Base-by-base conservation (phyloP, 2,329 filamentous ascomycete genomes). In the Colletotrichum nymphaeae region DNA sequence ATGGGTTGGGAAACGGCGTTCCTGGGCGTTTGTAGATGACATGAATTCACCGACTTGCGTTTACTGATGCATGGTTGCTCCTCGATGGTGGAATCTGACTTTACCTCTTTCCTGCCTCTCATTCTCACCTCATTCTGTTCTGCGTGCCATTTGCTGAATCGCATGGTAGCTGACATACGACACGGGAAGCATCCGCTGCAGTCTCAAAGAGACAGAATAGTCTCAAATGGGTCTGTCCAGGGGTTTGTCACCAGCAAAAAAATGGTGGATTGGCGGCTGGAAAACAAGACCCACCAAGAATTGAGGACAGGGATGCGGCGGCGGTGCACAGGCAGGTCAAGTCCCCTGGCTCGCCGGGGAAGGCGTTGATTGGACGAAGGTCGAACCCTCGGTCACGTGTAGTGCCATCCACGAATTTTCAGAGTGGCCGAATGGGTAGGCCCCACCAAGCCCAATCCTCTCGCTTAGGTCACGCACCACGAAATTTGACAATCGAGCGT, bases 381-480 rank as follows among this genome's bases (percentile, higher is more conserved):
- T 49, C 42, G 42, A 49, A 49, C 42, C 42, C 42, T 49, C 8
- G 42, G 46, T 67, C 70, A 73, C 49, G 70, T 73, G 70, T 42
- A 52, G 37, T 14, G 28, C 16, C 58, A 32, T 16, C 56, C 56
- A 59, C 68, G 58, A 67, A 59, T 70, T 70, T 63, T 70, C 42
- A 49, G 42, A 49, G 67, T 69, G 67, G 42, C 60, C 62, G 62
- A 55, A 64, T 49, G 42, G 42, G 42, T 49, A n/a, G 42, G 42
- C 42, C 42, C 42, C 42, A 49, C 42, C 42, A 49, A 49, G 42
- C 42, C 42, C 19, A 64, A 64, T 49, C 53, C 67, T 32, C 67
- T 70, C 67, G 67, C 58, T 62, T 70, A 70, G 67, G 67, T 66
- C 57, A 69, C 42, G 42, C 42, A 49, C 42, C 42, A 49, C 42